These are phyloP conservation scores for Aspergillus indologenus DNA, from an alignment of 495 filamentous ascomycete species.

Conservation along the genomic window DNA sequence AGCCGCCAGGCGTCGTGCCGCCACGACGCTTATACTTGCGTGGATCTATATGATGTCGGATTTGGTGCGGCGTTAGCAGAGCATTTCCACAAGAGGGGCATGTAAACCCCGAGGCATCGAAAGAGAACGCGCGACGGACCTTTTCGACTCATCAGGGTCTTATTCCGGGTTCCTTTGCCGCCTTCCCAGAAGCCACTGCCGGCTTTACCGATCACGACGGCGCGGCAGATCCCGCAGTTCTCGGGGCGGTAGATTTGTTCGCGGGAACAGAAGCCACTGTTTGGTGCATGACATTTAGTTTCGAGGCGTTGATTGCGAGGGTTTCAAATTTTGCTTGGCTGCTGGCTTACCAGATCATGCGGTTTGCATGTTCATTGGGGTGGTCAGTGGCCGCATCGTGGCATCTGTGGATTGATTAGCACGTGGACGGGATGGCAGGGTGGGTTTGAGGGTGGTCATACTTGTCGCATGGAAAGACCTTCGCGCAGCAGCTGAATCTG, in stretches of 20 bases:
- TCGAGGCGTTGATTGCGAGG: too few relatives aligned
- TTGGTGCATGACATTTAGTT: too few relatives aligned
- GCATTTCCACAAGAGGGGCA: not conserved
- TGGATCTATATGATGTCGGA: constrained; percentile 43
- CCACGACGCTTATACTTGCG: constrained; percentile 62
- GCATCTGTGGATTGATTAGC: constrained; percentile 48
- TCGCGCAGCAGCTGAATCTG: constrained; percentile 60
- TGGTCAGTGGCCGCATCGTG: constrained; percentile 74
- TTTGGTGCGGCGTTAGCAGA: constrained; percentile 3
- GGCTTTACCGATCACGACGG: constrained; percentile 65
- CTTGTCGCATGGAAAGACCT: constrained; percentile 77
- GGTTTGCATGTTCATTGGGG: constrained; percentile 75
- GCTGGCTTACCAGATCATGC: constrained; percentile 72
- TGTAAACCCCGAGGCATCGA: not conserved
- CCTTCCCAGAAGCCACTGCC: constrained; percentile 89
- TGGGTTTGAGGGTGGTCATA: constrained; percentile 20
- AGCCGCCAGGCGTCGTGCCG: constrained; percentile 30
- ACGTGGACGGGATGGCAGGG: not conserved
- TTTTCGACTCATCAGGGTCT: constrained; percentile 66
- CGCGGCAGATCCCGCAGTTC: constrained; percentile 73
- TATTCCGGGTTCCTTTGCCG: constrained; percentile 79
- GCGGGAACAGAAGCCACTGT: constrained; percentile 67
- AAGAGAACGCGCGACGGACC: constrained; percentile 29
- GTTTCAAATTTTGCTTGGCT: too few relatives aligned
- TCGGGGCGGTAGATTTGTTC: constrained; percentile 83